Evolutionary conservation across 2,329 filamentous ascomycete species (phyloP).

Genomic region (Trichophyton simii): DNA sequence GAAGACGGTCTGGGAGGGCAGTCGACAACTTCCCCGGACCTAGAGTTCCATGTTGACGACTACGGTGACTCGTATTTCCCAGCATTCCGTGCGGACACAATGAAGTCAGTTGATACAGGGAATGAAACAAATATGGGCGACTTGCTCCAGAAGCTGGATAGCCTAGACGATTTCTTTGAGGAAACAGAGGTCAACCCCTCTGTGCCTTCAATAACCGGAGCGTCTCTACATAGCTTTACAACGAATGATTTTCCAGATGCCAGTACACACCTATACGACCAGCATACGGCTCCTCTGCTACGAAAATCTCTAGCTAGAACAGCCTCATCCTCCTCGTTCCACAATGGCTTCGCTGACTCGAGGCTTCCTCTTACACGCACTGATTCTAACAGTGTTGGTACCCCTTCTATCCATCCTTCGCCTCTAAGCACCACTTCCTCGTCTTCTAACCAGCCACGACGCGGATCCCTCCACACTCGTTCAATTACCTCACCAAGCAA

Average conservation of each 20-base stretch:
- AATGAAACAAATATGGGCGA: slow-evolving; percentile 61
- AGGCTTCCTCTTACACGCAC: slow-evolving; percentile 46
- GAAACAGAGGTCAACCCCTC: slow-evolving; percentile 50
- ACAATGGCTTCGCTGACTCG: slow-evolving; percentile 73
- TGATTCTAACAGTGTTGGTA: slow-evolving; percentile 45
- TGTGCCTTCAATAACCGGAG: slow-evolving; percentile 24
- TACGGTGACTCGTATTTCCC: slow-evolving; percentile 66
- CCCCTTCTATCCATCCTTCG: slow-evolving; percentile 34
- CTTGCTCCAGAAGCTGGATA: slow-evolving; percentile 65
- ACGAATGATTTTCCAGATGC: slow-evolving; percentile 53
- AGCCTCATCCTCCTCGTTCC: slow-evolving; percentile 62
- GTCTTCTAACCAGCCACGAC: slow-evolving; percentile 24
- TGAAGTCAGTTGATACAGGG: slow-evolving; percentile 69
- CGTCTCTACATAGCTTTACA: slow-evolving; percentile 38
- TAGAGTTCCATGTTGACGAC: slow-evolving; percentile 88
- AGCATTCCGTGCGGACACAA: slow-evolving; percentile 69
- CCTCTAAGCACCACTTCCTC: slow-evolving; percentile 36
- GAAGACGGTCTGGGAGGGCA: slow-evolving; percentile 49
- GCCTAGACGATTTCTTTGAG: slow-evolving; percentile 71
- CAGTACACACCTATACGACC: slow-evolving; percentile 76
- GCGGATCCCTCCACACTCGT: slow-evolving; percentile 63
- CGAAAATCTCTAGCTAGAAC: slow-evolving; percentile 66
- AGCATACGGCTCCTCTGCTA: slow-evolving; percentile 80
- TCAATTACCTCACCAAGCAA: slow-evolving; percentile 71
- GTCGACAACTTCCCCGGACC: slow-evolving; percentile 55